Evolutionary conservation across 2,329 filamentous ascomycete genomes (phyloP), one percentile per base, ranked within the genome.

Genomic region (Pezicula rhizophila): DNA sequence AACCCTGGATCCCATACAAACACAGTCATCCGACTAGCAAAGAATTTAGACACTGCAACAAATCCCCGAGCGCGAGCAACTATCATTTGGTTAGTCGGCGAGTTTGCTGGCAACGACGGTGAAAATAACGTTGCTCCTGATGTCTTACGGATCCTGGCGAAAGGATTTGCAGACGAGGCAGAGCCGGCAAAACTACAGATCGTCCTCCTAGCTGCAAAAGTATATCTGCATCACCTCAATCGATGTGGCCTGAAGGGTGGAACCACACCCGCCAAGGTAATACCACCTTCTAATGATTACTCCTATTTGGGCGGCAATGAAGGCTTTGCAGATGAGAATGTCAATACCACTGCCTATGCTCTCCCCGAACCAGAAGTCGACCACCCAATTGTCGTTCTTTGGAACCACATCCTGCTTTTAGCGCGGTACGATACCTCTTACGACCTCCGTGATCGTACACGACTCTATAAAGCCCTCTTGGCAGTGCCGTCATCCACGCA

Each of bases 61-160:
- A 91, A 93, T 52, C 84, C 93, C 1, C 85, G 90, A 52, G 93
- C 93, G 3, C 79, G 93, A 56, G 93, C 93, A 3, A 96, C 89
- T 44, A 96, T 99, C 54, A 87, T 99, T 58, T 99, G 93, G 93
- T 80, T 99, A 1, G 91, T 97, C 0, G 93, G 93, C 41, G 93
- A 99, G 67, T 97, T 95, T 60, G 82, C 92, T 0, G 89, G 89
- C 0, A 68, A 86, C 2, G 82, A 89, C 48, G 79, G 84, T 8
- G 84, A 91, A 51, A 84, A 93, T 64, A 95, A 95, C 60, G 92
- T 99, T 52, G 93, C 93, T 0, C 84, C 92, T 0, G 93, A 99
- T 61, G 90, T 97, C 6, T 72, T 97, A 31, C 82, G 93, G 7
- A 92, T 97, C 39, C 71, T 99, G 2, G 78, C 90, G 40, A 92